These are phyloP conservation scores for Dendrocalamus latiflorus DNA, from an alignment of 202 grass and related monocot species.

Conservation along the genomic window DNA sequence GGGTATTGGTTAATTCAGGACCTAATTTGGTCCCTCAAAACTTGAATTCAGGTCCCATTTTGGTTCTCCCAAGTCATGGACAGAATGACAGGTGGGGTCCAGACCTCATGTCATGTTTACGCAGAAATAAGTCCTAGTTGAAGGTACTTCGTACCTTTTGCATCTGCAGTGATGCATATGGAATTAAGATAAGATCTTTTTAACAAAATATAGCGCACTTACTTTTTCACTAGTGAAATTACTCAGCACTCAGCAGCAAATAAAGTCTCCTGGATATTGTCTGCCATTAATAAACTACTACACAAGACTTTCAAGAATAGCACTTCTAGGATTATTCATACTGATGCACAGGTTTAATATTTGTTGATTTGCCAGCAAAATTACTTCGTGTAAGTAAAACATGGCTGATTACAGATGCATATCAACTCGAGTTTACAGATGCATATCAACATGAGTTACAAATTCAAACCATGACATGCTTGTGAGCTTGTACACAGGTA, in stretches of 20 bases:
- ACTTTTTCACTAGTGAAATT: neutral
- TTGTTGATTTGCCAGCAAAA: too few relatives aligned
- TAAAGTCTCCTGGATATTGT: neutral
- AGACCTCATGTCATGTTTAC: neutral
- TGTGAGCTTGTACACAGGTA: neutral
- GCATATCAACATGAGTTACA: too few relatives aligned
- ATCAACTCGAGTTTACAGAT: too few relatives aligned
- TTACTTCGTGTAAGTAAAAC: too few relatives aligned
- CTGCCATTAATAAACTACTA: neutral
- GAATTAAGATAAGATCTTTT: neutral
- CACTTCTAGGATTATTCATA: neutral
- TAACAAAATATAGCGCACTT: neutral
- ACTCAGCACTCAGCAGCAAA: conserved; percentile 5
- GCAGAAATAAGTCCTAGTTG: neutral
- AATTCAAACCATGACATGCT: neutral
- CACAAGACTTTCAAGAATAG: neutral
- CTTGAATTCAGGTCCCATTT: neutral
- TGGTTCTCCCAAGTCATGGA: neutral
- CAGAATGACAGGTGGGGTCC: neutral
- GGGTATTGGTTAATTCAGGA: neutral
- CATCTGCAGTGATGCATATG: neutral
- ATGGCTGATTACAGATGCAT: neutral
- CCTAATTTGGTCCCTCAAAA: neutral
- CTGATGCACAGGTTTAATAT: too few relatives aligned
- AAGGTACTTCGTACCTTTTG: neutral